phyloP scores from a whole-genome alignment of 768 basidiomycete genomes.

The Auriculariales sp. region DNA sequence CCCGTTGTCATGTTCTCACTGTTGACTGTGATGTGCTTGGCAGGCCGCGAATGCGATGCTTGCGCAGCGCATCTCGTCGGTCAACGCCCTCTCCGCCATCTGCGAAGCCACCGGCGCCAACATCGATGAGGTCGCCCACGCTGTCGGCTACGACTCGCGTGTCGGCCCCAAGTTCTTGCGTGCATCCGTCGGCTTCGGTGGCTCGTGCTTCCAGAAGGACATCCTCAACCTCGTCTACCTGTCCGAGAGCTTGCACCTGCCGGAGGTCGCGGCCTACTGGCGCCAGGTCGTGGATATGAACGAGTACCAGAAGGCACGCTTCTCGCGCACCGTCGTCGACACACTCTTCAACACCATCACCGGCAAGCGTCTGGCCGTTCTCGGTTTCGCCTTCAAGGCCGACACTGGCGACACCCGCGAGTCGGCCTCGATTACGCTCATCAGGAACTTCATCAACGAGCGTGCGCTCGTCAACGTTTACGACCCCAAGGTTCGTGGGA shows the following conservation, averaged over 20 bases:
- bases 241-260: constrained; percentile 84
- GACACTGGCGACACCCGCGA: constrained; percentile 99
- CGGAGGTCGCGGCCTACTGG: constrained; percentile 98
- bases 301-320: constrained; percentile 93
- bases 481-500: constrained; percentile 53
- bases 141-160: constrained; percentile 85
- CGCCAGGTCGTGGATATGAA: constrained; percentile 94
- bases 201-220: constrained; percentile 99
- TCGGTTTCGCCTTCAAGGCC: constrained; percentile 98
- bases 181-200: constrained; percentile 92
- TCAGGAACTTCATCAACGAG: constrained; percentile 87
- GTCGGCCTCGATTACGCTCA: constrained; percentile 86
- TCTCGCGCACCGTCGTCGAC: constrained; percentile 92
- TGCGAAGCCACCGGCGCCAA: constrained; percentile 98
- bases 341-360: constrained; percentile 98
- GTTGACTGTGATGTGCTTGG: constrained; percentile 4
- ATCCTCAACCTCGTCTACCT: constrained; percentile 98
- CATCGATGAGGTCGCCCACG: constrained; percentile 92
- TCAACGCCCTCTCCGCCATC: constrained; percentile 96
- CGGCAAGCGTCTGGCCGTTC: constrained; percentile 89
- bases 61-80: constrained; percentile 94
- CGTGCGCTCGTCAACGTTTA: constrained; percentile 77
- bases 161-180: constrained; percentile 93
- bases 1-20: background rate
- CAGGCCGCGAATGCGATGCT: constrained; percentile 95